Evolutionary conservation across 371 early-diverging fungal species (phyloP).

Genomic region (Rhizopus stolonifer): DNA sequence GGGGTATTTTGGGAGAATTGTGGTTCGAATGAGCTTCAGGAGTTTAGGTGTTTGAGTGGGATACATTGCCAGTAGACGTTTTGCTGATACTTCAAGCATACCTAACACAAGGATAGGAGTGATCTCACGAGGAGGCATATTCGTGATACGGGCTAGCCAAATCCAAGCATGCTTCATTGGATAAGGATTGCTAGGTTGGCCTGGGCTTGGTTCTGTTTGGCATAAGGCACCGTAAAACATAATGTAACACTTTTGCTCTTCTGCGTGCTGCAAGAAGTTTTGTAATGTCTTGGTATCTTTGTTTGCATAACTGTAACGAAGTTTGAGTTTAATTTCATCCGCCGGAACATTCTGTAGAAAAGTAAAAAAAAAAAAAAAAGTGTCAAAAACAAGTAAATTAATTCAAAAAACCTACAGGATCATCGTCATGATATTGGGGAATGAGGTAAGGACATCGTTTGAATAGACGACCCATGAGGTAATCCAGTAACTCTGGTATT

Average conservation of each 20-base stretch:
- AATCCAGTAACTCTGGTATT: conserved; percentile 62
- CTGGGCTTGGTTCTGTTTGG: conserved; percentile 55
- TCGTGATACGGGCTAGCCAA: conserved; percentile 77
- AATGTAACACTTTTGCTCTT: conserved; percentile 72
- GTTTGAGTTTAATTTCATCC: conserved; percentile 34
- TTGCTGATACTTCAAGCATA: conserved; percentile 60
- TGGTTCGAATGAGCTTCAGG: conserved; percentile 23
- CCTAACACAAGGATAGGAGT: conserved; percentile 64
- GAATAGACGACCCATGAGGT: conserved; percentile 72
- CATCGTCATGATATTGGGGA: conserved; percentile 63
- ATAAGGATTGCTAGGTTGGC: conserved; percentile 53
- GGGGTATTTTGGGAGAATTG: conserved; percentile 7
- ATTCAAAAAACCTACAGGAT: conserved; percentile 45
- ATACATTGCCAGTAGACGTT: conserved; percentile 30
- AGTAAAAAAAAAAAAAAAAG: conserved; percentile 1
- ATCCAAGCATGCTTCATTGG: conserved; percentile 73
- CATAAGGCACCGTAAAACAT: conserved; percentile 77
- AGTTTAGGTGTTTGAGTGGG: conserved; percentile 39
- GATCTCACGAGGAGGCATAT: conserved; percentile 71
- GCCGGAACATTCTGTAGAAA: conserved; percentile 29
- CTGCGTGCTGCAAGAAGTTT: conserved; percentile 60
- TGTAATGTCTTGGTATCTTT: conserved; percentile 33
- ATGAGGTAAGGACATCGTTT: conserved; percentile 80
- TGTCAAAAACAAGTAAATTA: background rate
- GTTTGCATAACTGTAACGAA: conserved; percentile 51